phyloP scores from a whole-genome alignment of 495 filamentous ascomycete species.

The Lichenothelia convexa region DNA sequence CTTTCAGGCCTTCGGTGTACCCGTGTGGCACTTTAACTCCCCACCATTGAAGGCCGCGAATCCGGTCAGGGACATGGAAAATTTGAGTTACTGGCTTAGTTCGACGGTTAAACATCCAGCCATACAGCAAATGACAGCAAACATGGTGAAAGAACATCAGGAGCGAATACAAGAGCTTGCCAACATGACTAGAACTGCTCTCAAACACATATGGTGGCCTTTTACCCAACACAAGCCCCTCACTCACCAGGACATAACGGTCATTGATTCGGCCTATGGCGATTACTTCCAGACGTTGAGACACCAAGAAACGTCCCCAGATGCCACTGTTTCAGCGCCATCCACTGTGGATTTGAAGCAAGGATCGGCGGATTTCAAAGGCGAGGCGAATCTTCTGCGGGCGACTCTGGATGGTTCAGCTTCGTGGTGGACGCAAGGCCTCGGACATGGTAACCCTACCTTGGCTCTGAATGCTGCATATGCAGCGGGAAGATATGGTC shows the following conservation, averaged over 20 bases:
- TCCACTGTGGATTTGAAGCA: not conserved
- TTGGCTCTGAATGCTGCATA: conserved; percentile 54
- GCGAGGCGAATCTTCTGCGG: conserved; percentile 23
- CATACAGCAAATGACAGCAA: not conserved
- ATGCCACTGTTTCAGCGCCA: not conserved
- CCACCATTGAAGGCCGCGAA: conserved; percentile 29
- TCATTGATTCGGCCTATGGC: conserved; percentile 57
- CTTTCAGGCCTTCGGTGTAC: conserved; percentile 39
- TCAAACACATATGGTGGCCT: conserved; percentile 54
- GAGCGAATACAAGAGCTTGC: conserved; percentile 35
- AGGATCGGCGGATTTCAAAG: conserved; percentile 1
- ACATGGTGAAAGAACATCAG: conserved; percentile 28
- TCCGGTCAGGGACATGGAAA: conserved; percentile 26
- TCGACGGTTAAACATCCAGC: conserved; percentile 6
- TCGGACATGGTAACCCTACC: conserved; percentile 52
- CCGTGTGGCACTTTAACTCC: conserved; percentile 30
- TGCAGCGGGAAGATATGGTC: conserved; percentile 65
- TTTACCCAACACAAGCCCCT: conserved; percentile 61
- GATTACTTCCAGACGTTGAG: conserved; percentile 50
- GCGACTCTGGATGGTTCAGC: conserved; percentile 61
- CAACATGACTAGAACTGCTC: conserved; percentile 37
- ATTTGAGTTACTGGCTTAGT: conserved; percentile 37
- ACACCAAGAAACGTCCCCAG: not conserved
- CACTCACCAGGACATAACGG: conserved; percentile 36
- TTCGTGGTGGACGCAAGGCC: conserved; percentile 75